A percentile compares a stretch with the other conserved stretches of the same genome.
phyloP scores from a whole-genome alignment of 208 protist species.

The Leishmania aethiopica region DNA sequence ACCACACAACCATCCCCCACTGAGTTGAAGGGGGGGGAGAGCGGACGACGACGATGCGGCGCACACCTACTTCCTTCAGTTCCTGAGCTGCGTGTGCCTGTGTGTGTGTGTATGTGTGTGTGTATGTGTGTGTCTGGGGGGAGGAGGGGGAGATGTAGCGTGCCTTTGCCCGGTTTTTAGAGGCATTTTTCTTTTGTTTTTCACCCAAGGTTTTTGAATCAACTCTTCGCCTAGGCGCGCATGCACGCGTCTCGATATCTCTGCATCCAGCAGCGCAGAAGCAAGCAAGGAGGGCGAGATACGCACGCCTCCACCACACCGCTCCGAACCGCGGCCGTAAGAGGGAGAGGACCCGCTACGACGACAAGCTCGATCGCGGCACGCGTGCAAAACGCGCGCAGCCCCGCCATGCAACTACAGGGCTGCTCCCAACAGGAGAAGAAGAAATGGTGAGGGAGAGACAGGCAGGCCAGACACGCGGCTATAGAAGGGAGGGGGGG shows the following conservation, averaged over 20 bases:
- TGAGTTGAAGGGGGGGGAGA: background rate
- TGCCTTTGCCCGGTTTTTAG: background rate
- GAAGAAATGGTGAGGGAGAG: background rate
- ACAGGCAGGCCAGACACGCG: background rate
- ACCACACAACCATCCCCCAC: background rate
- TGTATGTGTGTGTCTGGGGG: background rate
- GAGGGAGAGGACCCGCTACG: background rate
- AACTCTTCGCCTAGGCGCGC: background rate
- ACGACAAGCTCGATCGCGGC: background rate
- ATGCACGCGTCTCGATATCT: background rate
- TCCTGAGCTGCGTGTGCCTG: background rate
- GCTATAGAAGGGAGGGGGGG: background rate
- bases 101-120: background rate
- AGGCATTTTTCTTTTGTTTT: background rate
- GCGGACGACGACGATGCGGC: background rate
- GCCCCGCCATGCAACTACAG: background rate
- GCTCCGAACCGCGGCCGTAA: background rate
- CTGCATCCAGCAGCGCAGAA: background rate
- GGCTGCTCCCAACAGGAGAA: background rate
- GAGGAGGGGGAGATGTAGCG: background rate
- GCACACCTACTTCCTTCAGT: background rate
- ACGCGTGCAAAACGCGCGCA: background rate
- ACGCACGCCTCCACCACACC: background rate
- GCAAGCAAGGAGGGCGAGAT: background rate
- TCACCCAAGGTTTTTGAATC: background rate